These are phyloP conservation scores for Nannochloropsis oceanica DNA, from an alignment of 108 stramenopile species.

Conservation along the genomic window DNA sequence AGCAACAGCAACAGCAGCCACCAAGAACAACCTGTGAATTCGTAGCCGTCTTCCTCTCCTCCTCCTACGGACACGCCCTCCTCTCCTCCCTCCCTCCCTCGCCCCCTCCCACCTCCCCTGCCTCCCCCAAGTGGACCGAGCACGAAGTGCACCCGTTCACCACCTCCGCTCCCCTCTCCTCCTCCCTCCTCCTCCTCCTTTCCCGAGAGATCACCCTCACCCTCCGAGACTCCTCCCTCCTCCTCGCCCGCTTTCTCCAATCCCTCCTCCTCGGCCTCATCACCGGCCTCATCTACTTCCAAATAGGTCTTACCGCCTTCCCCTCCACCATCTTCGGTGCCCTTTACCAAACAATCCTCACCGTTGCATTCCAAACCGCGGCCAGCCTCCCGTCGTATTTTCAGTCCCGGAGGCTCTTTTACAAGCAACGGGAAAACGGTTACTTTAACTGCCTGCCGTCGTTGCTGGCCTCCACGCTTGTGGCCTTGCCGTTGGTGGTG, in stretches of 20 bases:
- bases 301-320: not conserved
- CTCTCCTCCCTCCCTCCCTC: not conserved
- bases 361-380: not conserved
- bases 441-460: not conserved
- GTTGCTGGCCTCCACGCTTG: not conserved
- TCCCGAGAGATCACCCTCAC: not conserved
- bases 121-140: not conserved
- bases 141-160: not conserved
- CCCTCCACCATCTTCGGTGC: not conserved
- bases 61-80: not conserved
- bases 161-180: not conserved
- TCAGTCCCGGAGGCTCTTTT: not conserved
- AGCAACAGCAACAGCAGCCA: not conserved
- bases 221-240: not conserved
- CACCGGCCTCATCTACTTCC: not conserved
- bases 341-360: not conserved
- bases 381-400: not conserved
- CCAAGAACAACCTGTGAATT: not conserved
- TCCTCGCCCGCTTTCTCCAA: not conserved
- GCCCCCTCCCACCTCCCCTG: not conserved
- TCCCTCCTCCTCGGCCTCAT: not conserved
- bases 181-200: not conserved
- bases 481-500: not conserved
- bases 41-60: not conserved
- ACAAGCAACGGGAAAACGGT: not conserved